These are phyloP conservation scores for Hymenoscyphus albidus DNA, from an alignment of 2,329 filamentous ascomycete genomes.

Conservation along the genomic window DNA sequence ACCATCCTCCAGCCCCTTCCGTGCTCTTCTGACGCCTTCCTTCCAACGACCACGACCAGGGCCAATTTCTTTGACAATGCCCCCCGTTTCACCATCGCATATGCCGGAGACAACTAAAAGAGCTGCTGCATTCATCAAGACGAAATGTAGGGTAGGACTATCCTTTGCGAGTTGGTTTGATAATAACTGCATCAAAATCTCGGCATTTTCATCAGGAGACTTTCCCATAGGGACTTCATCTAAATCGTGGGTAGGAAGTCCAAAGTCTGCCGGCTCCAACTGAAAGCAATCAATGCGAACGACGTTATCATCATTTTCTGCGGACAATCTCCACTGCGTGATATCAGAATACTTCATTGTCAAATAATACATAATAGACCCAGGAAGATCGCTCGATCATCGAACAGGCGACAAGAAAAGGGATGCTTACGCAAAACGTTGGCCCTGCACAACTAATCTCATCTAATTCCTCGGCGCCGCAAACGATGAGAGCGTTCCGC, in stretches of 20 bases:
- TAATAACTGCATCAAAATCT: constrained; percentile 74
- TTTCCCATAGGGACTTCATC: constrained; percentile 78
- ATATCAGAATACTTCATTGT: background rate
- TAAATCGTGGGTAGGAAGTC: constrained; percentile 71
- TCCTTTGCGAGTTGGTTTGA: constrained; percentile 67
- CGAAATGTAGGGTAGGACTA: constrained; percentile 86
- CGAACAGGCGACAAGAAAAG: constrained; percentile 40
- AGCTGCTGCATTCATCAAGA: constrained; percentile 89
- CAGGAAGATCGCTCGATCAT: constrained; percentile 29
- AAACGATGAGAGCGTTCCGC: constrained; percentile 84
- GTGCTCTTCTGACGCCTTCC: constrained; percentile 84
- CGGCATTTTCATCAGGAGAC: constrained; percentile 81
- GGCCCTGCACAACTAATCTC: constrained; percentile 88
- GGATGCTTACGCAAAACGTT: constrained; percentile 84
- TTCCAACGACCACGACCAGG: constrained; percentile 90
- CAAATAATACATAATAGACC: constrained; percentile 30
- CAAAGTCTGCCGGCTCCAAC: constrained; percentile 79
- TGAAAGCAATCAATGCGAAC: constrained; percentile 70
- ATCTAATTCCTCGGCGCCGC: constrained; percentile 90
- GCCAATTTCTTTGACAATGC: constrained; percentile 76
- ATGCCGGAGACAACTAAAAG: constrained; percentile 81
- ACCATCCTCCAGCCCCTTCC: constrained; percentile 83
- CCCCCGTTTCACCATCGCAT: constrained; percentile 81
- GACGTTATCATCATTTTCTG: constrained; percentile 31
- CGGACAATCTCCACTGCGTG: background rate